phyloP scores from a whole-genome alignment of 805 yeast genomes.

The Starmera pachycereana region DNA sequence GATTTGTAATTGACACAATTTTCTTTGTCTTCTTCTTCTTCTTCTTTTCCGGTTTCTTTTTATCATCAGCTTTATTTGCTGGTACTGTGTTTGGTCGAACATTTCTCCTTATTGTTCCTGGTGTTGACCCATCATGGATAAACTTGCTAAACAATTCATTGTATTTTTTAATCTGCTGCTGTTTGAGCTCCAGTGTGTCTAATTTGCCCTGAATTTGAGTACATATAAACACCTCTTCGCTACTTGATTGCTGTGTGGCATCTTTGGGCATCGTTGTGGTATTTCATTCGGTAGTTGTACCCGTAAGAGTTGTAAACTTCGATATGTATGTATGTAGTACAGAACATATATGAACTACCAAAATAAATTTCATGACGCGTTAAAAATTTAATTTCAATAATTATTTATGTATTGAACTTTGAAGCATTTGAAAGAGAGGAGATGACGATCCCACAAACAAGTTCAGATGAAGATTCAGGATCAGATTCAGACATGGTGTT shows the following conservation, averaged over 20 bases:
- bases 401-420: too few relatives aligned
- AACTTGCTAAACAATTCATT: not conserved
- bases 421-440: too few relatives aligned
- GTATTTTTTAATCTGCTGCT: slow-evolving; percentile 1
- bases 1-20: not conserved
- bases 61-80: not conserved
- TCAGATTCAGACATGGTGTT: too few relatives aligned
- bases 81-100: not conserved
- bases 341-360: not conserved
- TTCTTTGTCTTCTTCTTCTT: not conserved
- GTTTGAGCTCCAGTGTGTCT: slow-evolving; percentile 9
- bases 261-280: not conserved
- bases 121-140: not conserved
- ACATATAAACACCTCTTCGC: slow-evolving; percentile 10
- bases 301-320: not conserved
- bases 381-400: too few relatives aligned
- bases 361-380: too few relatives aligned
- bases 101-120: not conserved
- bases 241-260: not conserved
- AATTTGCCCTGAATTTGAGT: slow-evolving; percentile 16
- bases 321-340: too few relatives aligned
- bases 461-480: too few relatives aligned
- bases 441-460: too few relatives aligned
- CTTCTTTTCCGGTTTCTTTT: not conserved
- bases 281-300: not conserved